phyloP scores from a whole-genome alignment of 129 eudicot genomes.

The Arctium minus region DNA sequence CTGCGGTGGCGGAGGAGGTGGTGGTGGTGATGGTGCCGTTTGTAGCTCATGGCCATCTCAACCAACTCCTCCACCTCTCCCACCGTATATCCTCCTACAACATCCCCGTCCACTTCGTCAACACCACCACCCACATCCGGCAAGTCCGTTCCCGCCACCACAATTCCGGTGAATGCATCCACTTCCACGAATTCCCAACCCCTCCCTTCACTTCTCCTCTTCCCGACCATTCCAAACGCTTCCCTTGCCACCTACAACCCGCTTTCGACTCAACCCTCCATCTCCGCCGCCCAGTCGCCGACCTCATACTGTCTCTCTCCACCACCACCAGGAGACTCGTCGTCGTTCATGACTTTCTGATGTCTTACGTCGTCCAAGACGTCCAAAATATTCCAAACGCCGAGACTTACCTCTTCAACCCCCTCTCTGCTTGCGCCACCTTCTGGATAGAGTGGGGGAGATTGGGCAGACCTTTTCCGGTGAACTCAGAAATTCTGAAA shows the following conservation, averaged over 20 bases:
- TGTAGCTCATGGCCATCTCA: constrained; percentile 78
- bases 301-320: constrained; percentile 34
- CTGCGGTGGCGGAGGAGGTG: constrained; percentile 8
- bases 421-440: constrained; percentile 34
- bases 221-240: constrained; percentile 36
- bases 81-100: constrained; percentile 53
- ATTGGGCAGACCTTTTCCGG: constrained; percentile 5
- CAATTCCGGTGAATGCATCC: constrained; percentile 26
- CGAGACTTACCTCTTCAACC: constrained; percentile 39
- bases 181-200: constrained; percentile 49
- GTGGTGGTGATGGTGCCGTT: constrained; percentile 66
- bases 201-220: constrained; percentile 38
- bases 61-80: constrained; percentile 76
- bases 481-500: constrained; percentile 11
- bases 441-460: constrained; percentile 20
- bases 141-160: constrained; percentile 55
- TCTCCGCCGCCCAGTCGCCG: constrained; percentile 43
- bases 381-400: constrained; percentile 30
- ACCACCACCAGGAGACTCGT: constrained; percentile 23
- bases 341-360: constrained; percentile 46
- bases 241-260: constrained; percentile 61
- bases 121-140: constrained; percentile 52
- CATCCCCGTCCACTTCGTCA: constrained; percentile 59
- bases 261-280: constrained; percentile 29
- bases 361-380: constrained; percentile 56